Conservation (phyloP, 2,329 filamentous ascomycete species). For the Fusarium graminum region DNA sequence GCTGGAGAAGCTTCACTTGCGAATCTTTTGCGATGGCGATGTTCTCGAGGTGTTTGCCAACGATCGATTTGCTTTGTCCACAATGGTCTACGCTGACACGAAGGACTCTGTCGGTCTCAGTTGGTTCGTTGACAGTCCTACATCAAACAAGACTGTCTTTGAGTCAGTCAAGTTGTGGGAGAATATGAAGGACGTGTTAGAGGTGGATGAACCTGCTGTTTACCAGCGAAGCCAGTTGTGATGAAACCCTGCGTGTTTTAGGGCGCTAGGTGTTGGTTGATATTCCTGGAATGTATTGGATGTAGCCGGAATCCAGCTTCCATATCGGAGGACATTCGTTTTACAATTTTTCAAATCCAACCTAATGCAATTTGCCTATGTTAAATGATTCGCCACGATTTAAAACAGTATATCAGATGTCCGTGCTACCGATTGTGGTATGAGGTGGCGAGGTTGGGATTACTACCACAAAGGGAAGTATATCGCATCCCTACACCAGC, state of each 20-base stretch:
- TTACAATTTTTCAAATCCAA: too few species aligned
- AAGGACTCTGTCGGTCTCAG: constrained; percentile 41
- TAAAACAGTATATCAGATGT: too few species aligned
- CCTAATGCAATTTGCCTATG: too few species aligned
- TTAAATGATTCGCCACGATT: too few species aligned
- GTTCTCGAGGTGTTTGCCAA: constrained; percentile 48
- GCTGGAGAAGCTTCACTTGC: constrained; percentile 41
- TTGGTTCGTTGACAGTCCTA: constrained; percentile 42
- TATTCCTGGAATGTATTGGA: too few species aligned
- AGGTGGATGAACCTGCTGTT: constrained; percentile 29
- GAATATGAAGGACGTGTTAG: constrained; percentile 34
- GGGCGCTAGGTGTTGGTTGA: background rate
- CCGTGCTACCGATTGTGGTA: background rate
- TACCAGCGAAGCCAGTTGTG: constrained; percentile 28
- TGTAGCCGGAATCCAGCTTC: too few species aligned
- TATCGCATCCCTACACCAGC: background rate
- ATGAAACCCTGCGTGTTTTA: background rate
- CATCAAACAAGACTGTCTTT: constrained; percentile 18
- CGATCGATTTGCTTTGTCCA: constrained; percentile 48
- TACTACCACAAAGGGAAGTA: constrained; percentile 15
- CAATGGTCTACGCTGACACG: constrained; percentile 44
- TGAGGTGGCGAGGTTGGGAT: constrained; percentile 7
- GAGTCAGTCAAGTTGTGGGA: constrained; percentile 44
- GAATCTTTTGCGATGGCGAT: constrained; percentile 47
- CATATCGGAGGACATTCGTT: too few species aligned